Base-by-base conservation (phyloP, 352 stramenopile genomes). In the Globisporangium cystogenes region DNA sequence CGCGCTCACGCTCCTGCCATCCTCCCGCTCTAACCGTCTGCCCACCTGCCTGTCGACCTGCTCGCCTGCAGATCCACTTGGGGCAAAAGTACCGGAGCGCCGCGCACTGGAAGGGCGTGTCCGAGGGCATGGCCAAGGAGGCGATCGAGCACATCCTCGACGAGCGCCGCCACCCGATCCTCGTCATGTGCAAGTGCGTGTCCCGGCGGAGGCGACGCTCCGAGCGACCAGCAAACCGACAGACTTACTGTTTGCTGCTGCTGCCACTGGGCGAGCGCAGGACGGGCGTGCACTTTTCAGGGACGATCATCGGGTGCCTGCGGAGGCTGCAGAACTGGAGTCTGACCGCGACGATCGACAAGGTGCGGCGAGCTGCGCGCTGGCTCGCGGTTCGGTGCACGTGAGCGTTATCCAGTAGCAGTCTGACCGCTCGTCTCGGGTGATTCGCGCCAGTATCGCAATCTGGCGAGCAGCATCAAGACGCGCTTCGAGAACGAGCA, bases 401-500 rank as follows among this genome's bases (percentile, higher is more conserved):
- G 11, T 12, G 10, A 1, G 10, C 10, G 29, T 31, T 31, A 5
- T 31, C 27, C 1, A 5, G 27, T 31, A 5, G 27, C 10, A 47
- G 36, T 53, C 23, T 50, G 23, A 12, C 10, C 23, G 16, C 42
- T 33, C 12, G 26, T 24, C 7, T 29, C 26, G 26, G 26, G 26
- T 29, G 26, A n/a, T 5, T 2, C 26, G 26, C 33, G 12, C 39
- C 48, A 90, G 84, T 94, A 94, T 64, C 82, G 84, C 29, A 94
- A 94, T 44, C 74, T 94, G 45, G 82, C 82, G 15, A 87, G 82
- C 58, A 92, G 67, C 57, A 71, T 91, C 64, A 94, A 94, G 61
- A 93, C 82, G 53, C 72, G 82, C 24, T 94, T 93, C 40, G 84
- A 94, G 57, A 91, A 94, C 55, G 84, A 94, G 57, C 84, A 94